Conservation (phyloP, 73 alveolate species). For the Tetrahymena malaccensis region DNA sequence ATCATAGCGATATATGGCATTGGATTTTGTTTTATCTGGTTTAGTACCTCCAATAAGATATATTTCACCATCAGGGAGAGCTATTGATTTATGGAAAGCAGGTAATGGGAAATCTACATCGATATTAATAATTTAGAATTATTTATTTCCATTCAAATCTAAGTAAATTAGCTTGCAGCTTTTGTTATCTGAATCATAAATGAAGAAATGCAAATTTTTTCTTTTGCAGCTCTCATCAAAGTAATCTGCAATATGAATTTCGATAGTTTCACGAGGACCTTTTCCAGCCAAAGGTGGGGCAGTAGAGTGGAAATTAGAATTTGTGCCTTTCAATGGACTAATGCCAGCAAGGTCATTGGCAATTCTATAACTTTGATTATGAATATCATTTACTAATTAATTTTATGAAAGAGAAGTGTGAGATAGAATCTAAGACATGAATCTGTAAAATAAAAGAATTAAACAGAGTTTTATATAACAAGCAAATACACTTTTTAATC, state of each 20-base stretch:
- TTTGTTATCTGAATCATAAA: not conserved
- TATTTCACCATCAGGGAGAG: constrained; percentile 32
- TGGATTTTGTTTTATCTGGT: not conserved
- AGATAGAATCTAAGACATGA: not conserved
- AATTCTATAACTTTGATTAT: not conserved
- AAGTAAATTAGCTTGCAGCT: not conserved
- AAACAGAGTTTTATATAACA: not conserved
- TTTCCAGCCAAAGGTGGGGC: not conserved
- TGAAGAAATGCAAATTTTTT: constrained; percentile 9
- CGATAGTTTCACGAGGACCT: not conserved
- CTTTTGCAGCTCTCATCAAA: not conserved
- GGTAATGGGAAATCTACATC: constrained; percentile 1
- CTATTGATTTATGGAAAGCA: constrained; percentile 22
- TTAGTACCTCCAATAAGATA: constrained; percentile 12
- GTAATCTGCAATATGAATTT: not conserved
- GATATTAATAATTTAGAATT: not conserved
- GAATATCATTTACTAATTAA: not conserved
- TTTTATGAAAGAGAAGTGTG: not conserved
- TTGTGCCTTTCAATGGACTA: not conserved
- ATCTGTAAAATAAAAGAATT: not conserved
- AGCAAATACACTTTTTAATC: not conserved
- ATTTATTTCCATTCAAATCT: not conserved
- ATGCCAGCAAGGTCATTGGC: not conserved
- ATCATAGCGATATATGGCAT: not conserved
- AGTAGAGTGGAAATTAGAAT: not conserved